These are phyloP conservation scores for Narthecium ossifragum DNA, from an alignment of 106 monocot species.

Conservation along the genomic window DNA sequence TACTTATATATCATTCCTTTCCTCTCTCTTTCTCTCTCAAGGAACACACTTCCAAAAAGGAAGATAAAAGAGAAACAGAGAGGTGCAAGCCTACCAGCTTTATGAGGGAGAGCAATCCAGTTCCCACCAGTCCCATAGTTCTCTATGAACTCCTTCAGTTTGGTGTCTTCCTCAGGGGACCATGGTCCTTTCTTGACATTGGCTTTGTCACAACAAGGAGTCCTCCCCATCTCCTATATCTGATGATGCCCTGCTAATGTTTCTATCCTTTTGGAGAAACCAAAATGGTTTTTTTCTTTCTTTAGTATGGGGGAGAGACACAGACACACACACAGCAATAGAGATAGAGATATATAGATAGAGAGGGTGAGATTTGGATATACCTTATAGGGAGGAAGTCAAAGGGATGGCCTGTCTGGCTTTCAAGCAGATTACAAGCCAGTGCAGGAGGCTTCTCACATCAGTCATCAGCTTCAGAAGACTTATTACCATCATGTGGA, in stretches of 20 bases:
- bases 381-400: no score
- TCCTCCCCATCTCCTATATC: constrained; percentile 20
- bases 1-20: not conserved
- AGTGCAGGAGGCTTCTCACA: no score
- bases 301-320: not conserved
- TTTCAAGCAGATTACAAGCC: constrained; percentile 2
- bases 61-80: not conserved
- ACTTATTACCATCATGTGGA: not conserved
- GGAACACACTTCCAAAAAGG: not conserved
- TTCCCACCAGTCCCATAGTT: constrained; percentile 36
- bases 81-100: constrained; percentile 16
- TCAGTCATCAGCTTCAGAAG: not conserved
- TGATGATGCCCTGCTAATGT: no score
- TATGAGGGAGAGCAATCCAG: constrained; percentile 38
- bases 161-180: constrained; percentile 31
- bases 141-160: constrained; percentile 36
- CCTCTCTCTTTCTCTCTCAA: no score
- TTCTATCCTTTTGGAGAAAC: no score
- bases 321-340: not conserved
- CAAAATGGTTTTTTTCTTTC: not conserved
- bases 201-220: constrained; percentile 40
- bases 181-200: constrained; percentile 35
- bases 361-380: not conserved
- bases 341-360: not conserved
- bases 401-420: constrained; percentile 25